These are phyloP conservation scores for Diaporthe citriasiana DNA, from an alignment of 2,329 filamentous ascomycete genomes.

Conservation along the genomic window DNA sequence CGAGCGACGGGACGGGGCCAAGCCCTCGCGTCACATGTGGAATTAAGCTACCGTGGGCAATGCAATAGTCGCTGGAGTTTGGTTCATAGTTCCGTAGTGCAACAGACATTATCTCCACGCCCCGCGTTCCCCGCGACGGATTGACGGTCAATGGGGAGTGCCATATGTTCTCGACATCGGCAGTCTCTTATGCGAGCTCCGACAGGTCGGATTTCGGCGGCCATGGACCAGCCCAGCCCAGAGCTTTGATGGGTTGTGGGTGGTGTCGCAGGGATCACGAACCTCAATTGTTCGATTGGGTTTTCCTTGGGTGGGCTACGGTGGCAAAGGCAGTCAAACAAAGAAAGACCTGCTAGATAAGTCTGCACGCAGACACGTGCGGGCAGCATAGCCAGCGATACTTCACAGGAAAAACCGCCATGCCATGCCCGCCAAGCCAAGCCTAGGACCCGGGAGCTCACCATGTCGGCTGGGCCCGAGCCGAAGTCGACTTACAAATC, in stretches of 20 bases:
- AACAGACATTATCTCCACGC: background rate
- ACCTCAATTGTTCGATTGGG: background rate
- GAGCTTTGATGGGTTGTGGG: background rate
- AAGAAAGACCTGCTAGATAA: background rate
- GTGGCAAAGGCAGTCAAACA: background rate
- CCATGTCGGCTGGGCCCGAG: background rate
- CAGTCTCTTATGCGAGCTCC: background rate
- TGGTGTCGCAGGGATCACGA: background rate
- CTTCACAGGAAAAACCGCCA: background rate
- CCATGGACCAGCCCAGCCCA: background rate
- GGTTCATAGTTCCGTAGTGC: background rate
- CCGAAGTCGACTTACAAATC: conserved; percentile 21
- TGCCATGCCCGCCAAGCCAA: conserved; percentile 12
- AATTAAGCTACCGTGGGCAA: background rate
- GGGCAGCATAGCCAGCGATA: background rate
- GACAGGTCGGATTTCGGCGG: conserved; percentile 23
- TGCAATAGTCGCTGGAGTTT: background rate
- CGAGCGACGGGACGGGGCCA: background rate
- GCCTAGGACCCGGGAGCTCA: background rate
- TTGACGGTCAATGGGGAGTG: too few relatives aligned
- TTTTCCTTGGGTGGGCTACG: background rate
- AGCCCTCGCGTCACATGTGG: background rate
- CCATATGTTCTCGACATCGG: background rate
- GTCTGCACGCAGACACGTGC: background rate
- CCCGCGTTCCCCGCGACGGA: background rate